phyloP scores from a whole-genome alignment of 1,284 basidiomycete genomes.

The Ceratobasidium papillatum region DNA sequence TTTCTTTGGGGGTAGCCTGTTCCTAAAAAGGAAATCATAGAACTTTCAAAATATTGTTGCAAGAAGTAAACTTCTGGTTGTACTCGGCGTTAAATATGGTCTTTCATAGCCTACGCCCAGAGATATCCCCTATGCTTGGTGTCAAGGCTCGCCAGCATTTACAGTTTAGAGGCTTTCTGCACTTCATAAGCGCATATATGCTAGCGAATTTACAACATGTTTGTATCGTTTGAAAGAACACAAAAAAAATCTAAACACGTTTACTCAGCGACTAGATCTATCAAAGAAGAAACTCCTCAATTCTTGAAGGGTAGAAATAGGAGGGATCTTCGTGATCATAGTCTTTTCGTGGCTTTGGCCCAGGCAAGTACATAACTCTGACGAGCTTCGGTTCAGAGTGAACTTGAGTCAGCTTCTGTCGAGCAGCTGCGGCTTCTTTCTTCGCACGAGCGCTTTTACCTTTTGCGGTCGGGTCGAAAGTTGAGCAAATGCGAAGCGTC shows the following conservation, averaged over 20 bases:
- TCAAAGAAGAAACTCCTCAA: neutral
- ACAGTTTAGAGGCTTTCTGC: no score
- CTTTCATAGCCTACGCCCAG: no score
- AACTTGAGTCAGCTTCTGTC: neutral
- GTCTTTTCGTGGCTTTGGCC: neutral
- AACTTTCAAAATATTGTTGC: no score
- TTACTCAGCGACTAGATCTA: neutral
- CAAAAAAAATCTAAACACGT: no score
- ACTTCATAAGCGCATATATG: no score
- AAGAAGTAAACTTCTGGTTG: no score
- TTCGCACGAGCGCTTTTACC: neutral
- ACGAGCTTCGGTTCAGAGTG: neutral
- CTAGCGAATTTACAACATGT: no score
- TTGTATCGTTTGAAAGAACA: no score
- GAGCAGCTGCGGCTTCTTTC: neutral
- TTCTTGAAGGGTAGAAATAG: neutral
- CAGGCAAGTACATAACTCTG: constrained; percentile 2
- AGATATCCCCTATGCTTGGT: no score
- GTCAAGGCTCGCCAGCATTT: no score
- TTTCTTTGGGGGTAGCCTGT: neutral
- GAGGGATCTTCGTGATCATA: neutral
- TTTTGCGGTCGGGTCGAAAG: neutral
- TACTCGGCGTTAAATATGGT: no score
- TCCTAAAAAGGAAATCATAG: neutral
- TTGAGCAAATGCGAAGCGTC: neutral